These are phyloP conservation scores for Fusarium transvaalense DNA, from an alignment of 2,329 filamentous ascomycete genomes.

Conservation along the genomic window DNA sequence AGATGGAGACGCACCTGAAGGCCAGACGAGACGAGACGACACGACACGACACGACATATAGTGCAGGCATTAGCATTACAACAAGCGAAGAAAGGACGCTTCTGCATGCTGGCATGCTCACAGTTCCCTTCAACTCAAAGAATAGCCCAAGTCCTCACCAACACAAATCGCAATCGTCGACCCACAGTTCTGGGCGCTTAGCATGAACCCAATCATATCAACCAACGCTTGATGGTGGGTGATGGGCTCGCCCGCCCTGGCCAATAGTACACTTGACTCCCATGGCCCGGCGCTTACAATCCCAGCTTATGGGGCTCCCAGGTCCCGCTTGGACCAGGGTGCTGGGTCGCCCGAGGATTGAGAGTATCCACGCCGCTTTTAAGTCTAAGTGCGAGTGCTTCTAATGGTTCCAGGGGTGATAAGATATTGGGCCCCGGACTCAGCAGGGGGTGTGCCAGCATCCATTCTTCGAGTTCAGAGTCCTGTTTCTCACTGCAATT, in stretches of 20 bases:
- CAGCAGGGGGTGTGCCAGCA: slow-evolving; percentile 28
- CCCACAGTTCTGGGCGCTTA: slow-evolving; percentile 53
- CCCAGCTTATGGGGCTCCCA: slow-evolving; percentile 25
- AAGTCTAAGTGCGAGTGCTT: slow-evolving; percentile 26
- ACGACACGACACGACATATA: slow-evolving; percentile 27
- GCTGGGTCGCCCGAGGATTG: slow-evolving; percentile 42
- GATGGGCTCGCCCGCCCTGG: slow-evolving; percentile 46
- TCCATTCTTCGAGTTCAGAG: slow-evolving; percentile 20
- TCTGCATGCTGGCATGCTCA: slow-evolving; percentile 42
- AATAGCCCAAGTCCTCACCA: slow-evolving; percentile 33
- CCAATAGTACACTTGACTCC: slow-evolving; percentile 48
- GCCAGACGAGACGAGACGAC: slow-evolving; percentile 5
- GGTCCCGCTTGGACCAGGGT: slow-evolving; percentile 45
- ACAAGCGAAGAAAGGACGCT: slow-evolving; percentile 30
- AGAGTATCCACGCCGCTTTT: slow-evolving; percentile 43
- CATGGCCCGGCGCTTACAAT: slow-evolving; percentile 53
- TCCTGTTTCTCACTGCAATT: slow-evolving; percentile 9
- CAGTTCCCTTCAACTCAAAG: slow-evolving; percentile 27
- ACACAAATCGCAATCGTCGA: slow-evolving; percentile 29
- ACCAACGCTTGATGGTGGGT: slow-evolving; percentile 48
- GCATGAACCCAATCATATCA: slow-evolving; percentile 52
- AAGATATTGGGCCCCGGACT: slow-evolving; percentile 1
- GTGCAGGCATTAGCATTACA: slow-evolving; percentile 20
- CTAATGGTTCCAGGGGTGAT: slow-evolving; percentile 20
- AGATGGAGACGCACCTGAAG: slow-evolving; percentile 25